Base-by-base conservation (phyloP, 2,329 filamentous ascomycete species). In the Ciborinia camelliae region DNA sequence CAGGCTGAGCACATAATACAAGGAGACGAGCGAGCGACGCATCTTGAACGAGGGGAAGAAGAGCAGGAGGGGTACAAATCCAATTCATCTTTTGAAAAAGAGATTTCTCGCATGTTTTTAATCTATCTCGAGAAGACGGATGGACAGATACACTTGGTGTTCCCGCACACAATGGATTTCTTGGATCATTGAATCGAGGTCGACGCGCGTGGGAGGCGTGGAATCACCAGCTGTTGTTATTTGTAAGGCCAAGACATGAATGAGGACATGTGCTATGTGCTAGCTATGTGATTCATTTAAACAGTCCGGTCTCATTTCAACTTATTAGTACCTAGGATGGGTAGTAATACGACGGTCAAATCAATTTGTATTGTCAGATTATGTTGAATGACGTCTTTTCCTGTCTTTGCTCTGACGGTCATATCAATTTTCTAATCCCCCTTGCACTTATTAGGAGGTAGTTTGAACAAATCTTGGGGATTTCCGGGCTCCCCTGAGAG, bases 1-100 rank as follows among this genome's bases (percentile, higher is more conserved):
- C 18, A 63, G 26, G 47, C 32, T 12, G 37, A 63, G 62, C 10
- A 43, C 9, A 50, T 10, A 59, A 7, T 41, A 53, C 12, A 62
- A 10, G 23, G 48, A 43, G 28, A 50, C 47, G 23, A 63, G 12
- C 18, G 62, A 59, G 26, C 41, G 12, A 63, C 14, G 53, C 62
- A 63, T 63, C 6, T 8, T 63, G n/a, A 43, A 2, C 26, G 62
- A 51, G 45, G 43, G 32, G 35, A 60, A 4, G 10, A 39, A 37
- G 15, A 60, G 35, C 12, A 23, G 41, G 45, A 58, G 23, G 14
- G 20, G 4, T 58, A n/a, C 12, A 20, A 20, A n/a, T 20, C 8
- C 8, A 45, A 26, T 1, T 51, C 15, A 9, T 26, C 43, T 43
- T 43, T 26, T 43, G 2, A 8, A 20, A 55, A 37, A 3, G 20